A percentile compares a stretch with the other conserved stretches of the same genome.
Conservation (phyloP, 192 early-diverging fungal genomes). For the Linnemannia exigua region DNA sequence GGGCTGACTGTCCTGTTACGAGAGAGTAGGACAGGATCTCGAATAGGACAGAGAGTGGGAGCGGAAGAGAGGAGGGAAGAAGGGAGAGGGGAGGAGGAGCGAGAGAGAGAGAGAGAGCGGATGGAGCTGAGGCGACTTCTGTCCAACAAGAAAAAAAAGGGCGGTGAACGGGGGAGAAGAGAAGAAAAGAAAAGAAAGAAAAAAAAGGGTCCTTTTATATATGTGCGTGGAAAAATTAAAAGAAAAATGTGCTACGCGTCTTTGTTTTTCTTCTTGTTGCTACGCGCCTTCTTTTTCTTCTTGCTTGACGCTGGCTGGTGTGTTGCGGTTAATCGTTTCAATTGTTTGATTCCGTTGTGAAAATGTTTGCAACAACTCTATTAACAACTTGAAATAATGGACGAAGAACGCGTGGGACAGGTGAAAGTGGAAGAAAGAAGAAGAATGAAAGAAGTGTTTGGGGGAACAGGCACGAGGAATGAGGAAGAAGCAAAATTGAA, state of each 20-base stretch:
- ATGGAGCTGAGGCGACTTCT: neutral
- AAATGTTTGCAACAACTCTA: neutral
- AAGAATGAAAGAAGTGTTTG: neutral
- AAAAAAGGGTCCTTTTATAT: conserved; percentile 15
- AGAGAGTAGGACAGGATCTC: too few relatives aligned
- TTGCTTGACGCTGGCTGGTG: neutral
- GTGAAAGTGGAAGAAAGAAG: neutral
- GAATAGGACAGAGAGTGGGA: neutral
- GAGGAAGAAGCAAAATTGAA: neutral
- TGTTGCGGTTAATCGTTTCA: conserved; percentile 32
- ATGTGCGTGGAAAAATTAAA: neutral
- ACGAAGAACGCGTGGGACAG: neutral
- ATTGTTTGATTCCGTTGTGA: conserved; percentile 26
- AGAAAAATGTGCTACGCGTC: neutral
- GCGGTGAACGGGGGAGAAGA: neutral
- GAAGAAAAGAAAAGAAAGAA: neutral
- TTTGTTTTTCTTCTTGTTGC: too few relatives aligned
- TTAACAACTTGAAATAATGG: neutral
- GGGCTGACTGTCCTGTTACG: neutral
- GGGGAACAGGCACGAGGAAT: neutral
- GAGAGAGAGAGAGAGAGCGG: too few relatives aligned
- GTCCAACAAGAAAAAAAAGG: neutral
- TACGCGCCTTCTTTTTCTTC: neutral
- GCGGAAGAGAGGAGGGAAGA: neutral
- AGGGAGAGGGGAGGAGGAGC: neutral